Evolutionary conservation across 2,329 filamentous ascomycete species (phyloP).

Genomic region (Claviceps humidiphila): DNA sequence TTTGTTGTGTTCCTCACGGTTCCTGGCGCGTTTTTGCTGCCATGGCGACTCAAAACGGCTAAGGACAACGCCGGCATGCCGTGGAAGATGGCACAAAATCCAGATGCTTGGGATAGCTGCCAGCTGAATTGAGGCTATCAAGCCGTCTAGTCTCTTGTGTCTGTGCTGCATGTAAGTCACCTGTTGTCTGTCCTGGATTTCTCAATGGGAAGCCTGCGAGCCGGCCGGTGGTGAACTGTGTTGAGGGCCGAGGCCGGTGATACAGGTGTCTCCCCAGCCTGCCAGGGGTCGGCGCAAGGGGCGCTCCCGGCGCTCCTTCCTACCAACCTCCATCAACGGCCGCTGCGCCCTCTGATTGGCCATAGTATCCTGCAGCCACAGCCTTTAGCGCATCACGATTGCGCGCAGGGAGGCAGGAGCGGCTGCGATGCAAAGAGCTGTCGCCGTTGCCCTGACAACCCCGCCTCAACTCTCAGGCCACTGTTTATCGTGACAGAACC

Average conservation of each 20-base stretch:
- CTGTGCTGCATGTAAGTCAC: neutral
- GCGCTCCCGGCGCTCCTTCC: neutral
- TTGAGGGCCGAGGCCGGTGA: neutral
- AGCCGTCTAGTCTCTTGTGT: neutral
- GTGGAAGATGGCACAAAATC: no score
- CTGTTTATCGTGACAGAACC: conserved; percentile 6
- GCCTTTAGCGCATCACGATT: neutral
- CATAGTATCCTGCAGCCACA: neutral
- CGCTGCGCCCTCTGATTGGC: neutral
- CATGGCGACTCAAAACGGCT: conserved; percentile 10
- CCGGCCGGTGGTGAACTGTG: neutral
- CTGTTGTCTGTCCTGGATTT: neutral
- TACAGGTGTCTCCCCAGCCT: neutral
- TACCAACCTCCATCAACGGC: no score
- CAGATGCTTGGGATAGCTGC: no score
- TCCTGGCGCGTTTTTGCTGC: conserved; percentile 8
- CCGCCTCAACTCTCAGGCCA: neutral
- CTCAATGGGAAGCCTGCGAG: neutral
- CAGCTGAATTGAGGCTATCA: neutral
- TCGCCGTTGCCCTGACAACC: conserved; percentile 5
- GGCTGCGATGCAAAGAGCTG: neutral
- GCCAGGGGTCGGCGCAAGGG: neutral
- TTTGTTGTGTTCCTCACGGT: conserved; percentile 5
- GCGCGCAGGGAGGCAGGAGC: neutral
- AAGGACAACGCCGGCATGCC: neutral